Percentiles rank a stretch among this genome's conserved stretches.
Conservation (phyloP, 345 rosid genomes). For the Corchorus olitorius region DNA sequence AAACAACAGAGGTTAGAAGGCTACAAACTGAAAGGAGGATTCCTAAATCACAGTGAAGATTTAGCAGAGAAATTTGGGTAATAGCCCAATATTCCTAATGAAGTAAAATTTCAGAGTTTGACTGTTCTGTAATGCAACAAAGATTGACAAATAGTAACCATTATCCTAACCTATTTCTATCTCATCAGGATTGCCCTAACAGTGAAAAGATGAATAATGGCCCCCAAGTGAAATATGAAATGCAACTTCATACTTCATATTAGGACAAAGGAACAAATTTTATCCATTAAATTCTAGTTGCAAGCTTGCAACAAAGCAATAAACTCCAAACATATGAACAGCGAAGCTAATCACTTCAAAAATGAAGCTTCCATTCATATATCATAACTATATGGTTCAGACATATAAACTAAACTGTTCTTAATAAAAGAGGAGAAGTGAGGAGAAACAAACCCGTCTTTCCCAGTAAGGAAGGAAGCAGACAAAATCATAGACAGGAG, state of each 20-base stretch:
- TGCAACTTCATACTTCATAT: background rate
- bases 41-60: background rate
- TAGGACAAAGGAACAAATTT: background rate
- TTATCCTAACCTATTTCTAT: background rate
- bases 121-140: background rate
- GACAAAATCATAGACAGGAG: conserved; percentile 69
- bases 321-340: background rate
- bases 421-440: background rate
- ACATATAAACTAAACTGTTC: too few species aligned
- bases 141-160: background rate
- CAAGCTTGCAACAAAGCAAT: background rate
- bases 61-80: background rate
- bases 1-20: background rate
- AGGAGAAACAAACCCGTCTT: conserved; percentile 54
- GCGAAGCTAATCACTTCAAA: background rate
- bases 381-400: background rate
- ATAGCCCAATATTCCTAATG: background rate
- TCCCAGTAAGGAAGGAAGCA: conserved; percentile 81
- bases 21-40: background rate
- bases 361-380: background rate
- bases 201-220: background rate
- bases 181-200: background rate
- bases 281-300: background rate
- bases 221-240: background rate
- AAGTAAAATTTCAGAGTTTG: background rate